Percentiles rank a stretch among this genome's conserved stretches.
Conservation (phyloP, 371 early-diverging fungal species). For the Apophysomyces sp. region DNA sequence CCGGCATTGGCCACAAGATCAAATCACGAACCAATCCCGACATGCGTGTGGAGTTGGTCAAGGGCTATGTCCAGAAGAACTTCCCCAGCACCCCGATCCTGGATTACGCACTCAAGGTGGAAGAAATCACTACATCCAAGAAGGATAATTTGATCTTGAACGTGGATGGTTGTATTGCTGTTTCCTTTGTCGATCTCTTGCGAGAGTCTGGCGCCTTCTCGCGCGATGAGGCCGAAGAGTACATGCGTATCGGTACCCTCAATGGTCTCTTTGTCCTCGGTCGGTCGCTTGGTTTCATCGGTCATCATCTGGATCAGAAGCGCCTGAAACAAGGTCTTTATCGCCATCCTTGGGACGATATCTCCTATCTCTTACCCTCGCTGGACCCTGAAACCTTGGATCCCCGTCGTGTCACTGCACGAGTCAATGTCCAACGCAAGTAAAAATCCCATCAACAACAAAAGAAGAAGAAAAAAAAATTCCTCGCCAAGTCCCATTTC, state of each 20-base stretch:
- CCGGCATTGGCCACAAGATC: constrained; percentile 97
- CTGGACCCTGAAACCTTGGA: constrained; percentile 35
- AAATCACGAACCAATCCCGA: constrained; percentile 97
- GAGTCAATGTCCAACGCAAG: constrained; percentile 28
- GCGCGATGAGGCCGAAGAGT: constrained; percentile 92
- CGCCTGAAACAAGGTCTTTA: constrained; percentile 94
- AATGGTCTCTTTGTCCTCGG: constrained; percentile 96
- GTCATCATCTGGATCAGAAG: constrained; percentile 95
- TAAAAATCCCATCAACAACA: background rate
- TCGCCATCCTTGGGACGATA: constrained; percentile 97
- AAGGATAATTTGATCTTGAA: constrained; percentile 96
- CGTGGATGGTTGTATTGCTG: constrained; percentile 94
- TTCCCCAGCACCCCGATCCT: constrained; percentile 86
- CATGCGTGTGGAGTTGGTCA: constrained; percentile 89
- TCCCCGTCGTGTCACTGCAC: constrained; percentile 40
- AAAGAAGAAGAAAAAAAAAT: background rate
- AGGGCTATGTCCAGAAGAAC: constrained; percentile 81
- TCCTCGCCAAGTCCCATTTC: background rate
- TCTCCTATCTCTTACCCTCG: constrained; percentile 78
- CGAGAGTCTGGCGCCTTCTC: constrained; percentile 89
- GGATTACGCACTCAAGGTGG: constrained; percentile 90
- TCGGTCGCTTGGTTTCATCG: constrained; percentile 92
- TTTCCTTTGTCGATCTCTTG: constrained; percentile 91
- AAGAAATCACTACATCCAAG: constrained; percentile 91
- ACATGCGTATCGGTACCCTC: constrained; percentile 89